A percentile compares a stretch with the other conserved stretches of the same genome.
These are phyloP conservation scores for Arabis alpina DNA, from an alignment of 345 rosid genomes.

Conservation along the genomic window DNA sequence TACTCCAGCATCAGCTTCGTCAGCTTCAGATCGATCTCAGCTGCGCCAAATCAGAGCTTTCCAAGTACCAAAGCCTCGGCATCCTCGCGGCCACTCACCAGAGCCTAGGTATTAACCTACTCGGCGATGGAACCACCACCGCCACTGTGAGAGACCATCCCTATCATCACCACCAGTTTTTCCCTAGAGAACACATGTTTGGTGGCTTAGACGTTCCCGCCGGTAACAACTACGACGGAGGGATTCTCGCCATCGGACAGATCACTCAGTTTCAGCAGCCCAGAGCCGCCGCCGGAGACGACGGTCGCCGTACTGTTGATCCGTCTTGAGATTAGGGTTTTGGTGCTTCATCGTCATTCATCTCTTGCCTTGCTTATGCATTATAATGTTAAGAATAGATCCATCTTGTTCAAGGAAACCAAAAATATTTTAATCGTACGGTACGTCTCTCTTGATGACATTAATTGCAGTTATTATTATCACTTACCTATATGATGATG, in stretches of 20 bases:
- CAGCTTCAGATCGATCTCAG: slow-evolving; percentile 60
- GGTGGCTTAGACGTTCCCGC: slow-evolving; percentile 56
- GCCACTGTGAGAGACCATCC: slow-evolving; percentile 50
- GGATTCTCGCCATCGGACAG: slow-evolving; percentile 79
- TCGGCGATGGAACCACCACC: slow-evolving; percentile 46
- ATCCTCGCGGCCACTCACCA: slow-evolving; percentile 66
- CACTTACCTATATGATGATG: slow-evolving; percentile 37
- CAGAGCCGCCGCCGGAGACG: slow-evolving; percentile 75
- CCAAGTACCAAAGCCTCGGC: slow-evolving; percentile 63
- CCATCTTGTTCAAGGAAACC: slow-evolving; percentile 21
- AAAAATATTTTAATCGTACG: slow-evolving; percentile 25
- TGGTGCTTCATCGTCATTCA: slow-evolving; percentile 27
- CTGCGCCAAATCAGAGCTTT: slow-evolving; percentile 63
- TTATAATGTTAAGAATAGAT: slow-evolving; percentile 3
- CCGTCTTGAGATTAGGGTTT: slow-evolving; percentile 66
- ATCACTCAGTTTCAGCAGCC: slow-evolving; percentile 86
- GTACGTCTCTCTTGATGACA: slow-evolving; percentile 35
- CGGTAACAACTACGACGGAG: slow-evolving; percentile 56
- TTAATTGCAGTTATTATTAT: slow-evolving; percentile 17
- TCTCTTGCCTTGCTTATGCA: slow-evolving; percentile 25
- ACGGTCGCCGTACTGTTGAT: slow-evolving; percentile 79
- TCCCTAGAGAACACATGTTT: slow-evolving; percentile 75
- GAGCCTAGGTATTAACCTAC: slow-evolving; percentile 67
- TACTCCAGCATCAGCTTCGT: slow-evolving; percentile 73
- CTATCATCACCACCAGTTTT: slow-evolving; percentile 71